Evolutionary conservation across 805 yeast species (phyloP).

Genomic region (Candida pseudoglaebosa): DNA sequence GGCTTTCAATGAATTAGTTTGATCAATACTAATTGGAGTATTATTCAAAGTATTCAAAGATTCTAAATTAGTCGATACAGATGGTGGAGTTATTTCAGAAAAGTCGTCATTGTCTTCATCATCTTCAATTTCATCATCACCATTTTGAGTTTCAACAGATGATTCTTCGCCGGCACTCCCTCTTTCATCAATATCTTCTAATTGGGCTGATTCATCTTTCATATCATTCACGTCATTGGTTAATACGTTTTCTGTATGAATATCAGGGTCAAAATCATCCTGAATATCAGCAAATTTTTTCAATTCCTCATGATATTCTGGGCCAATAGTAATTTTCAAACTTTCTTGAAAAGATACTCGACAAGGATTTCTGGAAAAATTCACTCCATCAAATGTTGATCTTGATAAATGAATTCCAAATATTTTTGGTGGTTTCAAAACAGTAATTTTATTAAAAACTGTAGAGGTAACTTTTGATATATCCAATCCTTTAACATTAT

Average conservation of each 20-base stretch:
- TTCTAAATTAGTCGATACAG: conserved; percentile 8
- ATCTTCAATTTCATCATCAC: conserved; percentile 14
- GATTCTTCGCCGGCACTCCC: conserved; percentile 29
- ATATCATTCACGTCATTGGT: conserved; percentile 28
- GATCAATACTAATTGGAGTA: conserved; percentile 37
- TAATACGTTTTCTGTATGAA: conserved; percentile 18
- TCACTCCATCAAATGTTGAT: conserved; percentile 68
- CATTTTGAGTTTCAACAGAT: conserved; percentile 11
- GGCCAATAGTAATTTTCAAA: conserved; percentile 46
- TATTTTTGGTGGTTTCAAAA: conserved; percentile 65
- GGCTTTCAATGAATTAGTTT: conserved; percentile 29
- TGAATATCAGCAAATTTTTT: conserved; percentile 29
- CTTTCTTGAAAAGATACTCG: conserved; percentile 60
- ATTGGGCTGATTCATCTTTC: conserved; percentile 31
- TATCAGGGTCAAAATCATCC: conserved; percentile 9
- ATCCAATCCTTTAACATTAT: conserved; percentile 41
- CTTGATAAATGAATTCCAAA: conserved; percentile 83
- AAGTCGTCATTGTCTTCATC: conserved; percentile 15
- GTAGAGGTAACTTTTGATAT: conserved; percentile 52
- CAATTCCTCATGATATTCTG: conserved; percentile 33
- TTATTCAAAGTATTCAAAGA: conserved; percentile 18
- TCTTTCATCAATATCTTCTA: conserved; percentile 35
- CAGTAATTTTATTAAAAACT: conserved; percentile 60
- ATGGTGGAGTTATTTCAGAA: conserved; percentile 9
- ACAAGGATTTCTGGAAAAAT: conserved; percentile 71